A percentile compares a stretch with the other conserved stretches of the same genome.
Conservation (phyloP, 176 grass and related monocot genomes). For the Oryza punctata region DNA sequence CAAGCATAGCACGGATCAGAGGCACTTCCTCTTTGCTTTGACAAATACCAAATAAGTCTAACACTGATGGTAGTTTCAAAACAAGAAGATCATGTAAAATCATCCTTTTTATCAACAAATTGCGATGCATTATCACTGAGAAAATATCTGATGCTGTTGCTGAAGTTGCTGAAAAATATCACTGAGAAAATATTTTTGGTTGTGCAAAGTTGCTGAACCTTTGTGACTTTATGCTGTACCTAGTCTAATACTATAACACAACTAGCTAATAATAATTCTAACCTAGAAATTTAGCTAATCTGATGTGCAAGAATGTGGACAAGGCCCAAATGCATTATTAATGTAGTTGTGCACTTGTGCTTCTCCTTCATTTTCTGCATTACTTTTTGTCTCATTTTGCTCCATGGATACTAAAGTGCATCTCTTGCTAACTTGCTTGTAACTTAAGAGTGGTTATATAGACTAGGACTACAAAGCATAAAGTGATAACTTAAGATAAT, state of each 20-base stretch:
- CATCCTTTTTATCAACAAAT: not conserved
- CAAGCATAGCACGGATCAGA: not conserved
- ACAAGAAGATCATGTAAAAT: not conserved
- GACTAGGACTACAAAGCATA: conserved; percentile 38
- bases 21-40: not conserved
- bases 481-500: conserved; percentile 42
- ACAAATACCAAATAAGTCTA: not conserved
- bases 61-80: not conserved
- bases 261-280: too few relatives aligned
- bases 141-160: not conserved
- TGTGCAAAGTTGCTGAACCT: too few relatives aligned
- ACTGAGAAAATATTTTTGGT: too few relatives aligned
- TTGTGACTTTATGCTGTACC: too few relatives aligned
- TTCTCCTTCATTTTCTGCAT: too few relatives aligned
- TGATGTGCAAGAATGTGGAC: too few relatives aligned
- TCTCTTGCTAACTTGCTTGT: conserved; percentile 34
- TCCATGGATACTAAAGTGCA: conserved; percentile 1
- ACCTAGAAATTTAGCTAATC: too few relatives aligned
- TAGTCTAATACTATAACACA: too few relatives aligned
- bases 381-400: conserved; percentile 27
- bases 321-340: too few relatives aligned
- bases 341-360: too few relatives aligned
- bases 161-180: too few relatives aligned
- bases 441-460: conserved; percentile 36
- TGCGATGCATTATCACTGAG: not conserved